These are phyloP conservation scores for Geotrichum cucujoidarum DNA, from an alignment of 1,139 yeast genomes.

Conservation along the genomic window DNA sequence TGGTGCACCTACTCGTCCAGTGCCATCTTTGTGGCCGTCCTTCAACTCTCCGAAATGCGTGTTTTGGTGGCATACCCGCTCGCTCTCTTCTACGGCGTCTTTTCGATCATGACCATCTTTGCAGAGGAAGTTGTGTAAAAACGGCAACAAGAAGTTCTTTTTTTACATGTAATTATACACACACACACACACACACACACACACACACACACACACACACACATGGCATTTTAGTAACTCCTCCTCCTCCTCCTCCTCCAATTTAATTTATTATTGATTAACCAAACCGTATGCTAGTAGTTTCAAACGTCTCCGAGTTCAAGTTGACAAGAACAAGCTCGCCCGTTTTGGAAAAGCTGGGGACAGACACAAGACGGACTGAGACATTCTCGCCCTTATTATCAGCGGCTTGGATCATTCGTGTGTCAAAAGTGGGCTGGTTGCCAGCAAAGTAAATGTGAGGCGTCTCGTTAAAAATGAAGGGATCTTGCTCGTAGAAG, in stretches of 20 bases:
- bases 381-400: conserved; percentile 31
- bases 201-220: too few relatives aligned
- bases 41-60: conserved; percentile 80
- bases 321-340: conserved; percentile 64
- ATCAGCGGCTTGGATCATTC: conserved; percentile 36
- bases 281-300: conserved; percentile 10
- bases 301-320: conserved; percentile 29
- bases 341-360: conserved; percentile 63
- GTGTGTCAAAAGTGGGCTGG: conserved; percentile 55
- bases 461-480: conserved; percentile 70
- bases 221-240: too few relatives aligned
- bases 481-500: conserved; percentile 74
- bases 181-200: background rate
- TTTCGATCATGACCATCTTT: conserved; percentile 94
- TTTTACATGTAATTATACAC: background rate
- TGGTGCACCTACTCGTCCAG: conserved; percentile 97
- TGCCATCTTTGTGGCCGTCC: conserved; percentile 83
- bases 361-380: conserved; percentile 61
- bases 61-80: conserved; percentile 91
- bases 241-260: too few relatives aligned
- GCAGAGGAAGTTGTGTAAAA: conserved; percentile 44
- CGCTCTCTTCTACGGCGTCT: conserved; percentile 85
- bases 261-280: background rate
- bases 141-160: background rate
- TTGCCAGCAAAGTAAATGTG: conserved; percentile 85